phyloP scores from a whole-genome alignment of 2,329 filamentous ascomycete genomes.

The Echinosphaeria canescens region DNA sequence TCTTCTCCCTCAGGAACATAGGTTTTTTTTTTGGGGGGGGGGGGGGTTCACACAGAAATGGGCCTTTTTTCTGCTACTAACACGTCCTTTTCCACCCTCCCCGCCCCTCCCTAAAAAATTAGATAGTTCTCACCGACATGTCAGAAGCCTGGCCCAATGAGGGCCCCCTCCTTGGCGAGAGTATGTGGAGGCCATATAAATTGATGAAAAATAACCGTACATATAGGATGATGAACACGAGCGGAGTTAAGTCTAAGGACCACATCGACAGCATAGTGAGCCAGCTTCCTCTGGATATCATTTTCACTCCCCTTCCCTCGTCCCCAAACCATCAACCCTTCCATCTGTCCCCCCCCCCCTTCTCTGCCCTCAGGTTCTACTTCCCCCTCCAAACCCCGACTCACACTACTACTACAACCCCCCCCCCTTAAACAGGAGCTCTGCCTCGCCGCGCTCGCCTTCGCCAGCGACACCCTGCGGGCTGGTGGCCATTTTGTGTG shows the following conservation, averaged over 20 bases:
- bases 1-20: too few relatives aligned
- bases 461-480: conserved; percentile 67
- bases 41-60: too few relatives aligned
- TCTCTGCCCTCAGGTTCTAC: too few relatives aligned
- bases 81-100: too few relatives aligned
- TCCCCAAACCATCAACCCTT: too few relatives aligned
- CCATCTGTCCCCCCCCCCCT: too few relatives aligned
- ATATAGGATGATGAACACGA: conserved; percentile 97
- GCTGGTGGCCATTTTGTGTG: conserved; percentile 80
- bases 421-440: conserved; percentile 49
- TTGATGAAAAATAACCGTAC: too few relatives aligned
- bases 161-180: conserved; percentile 60
- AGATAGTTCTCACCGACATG: conserved; percentile 96
- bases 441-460: conserved; percentile 65
- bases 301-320: not conserved
- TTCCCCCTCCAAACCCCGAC: too few relatives aligned
- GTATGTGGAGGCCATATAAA: too few relatives aligned
- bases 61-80: too few relatives aligned
- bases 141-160: conserved; percentile 86
- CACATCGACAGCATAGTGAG: conserved; percentile 89
- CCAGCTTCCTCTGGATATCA: conserved; percentile 2
- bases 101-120: conserved; percentile 1
- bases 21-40: too few relatives aligned
- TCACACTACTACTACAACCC: not conserved
- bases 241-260: conserved; percentile 67